phyloP scores from a whole-genome alignment of 257 asterid genomes.

The Striga asiatica region DNA sequence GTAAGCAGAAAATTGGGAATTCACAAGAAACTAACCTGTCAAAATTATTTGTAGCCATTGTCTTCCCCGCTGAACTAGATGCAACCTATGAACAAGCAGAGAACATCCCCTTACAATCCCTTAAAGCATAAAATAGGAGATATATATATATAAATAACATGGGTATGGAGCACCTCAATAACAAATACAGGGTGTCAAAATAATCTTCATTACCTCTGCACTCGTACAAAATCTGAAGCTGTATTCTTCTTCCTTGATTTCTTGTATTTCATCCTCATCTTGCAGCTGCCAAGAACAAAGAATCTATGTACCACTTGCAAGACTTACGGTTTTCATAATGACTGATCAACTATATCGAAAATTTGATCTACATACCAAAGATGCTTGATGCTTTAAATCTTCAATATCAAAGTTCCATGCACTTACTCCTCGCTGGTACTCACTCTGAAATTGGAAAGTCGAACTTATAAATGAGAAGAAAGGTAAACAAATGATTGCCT shows the following conservation, averaged over 20 bases:
- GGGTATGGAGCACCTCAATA: slow-evolving; percentile 3
- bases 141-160: neutral
- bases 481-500: no score
- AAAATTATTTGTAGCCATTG: slow-evolving; percentile 20
- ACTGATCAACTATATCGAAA: slow-evolving; percentile 1
- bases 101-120: slow-evolving; percentile 1
- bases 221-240: slow-evolving; percentile 21
- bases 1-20: slow-evolving; percentile 1
- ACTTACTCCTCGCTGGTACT: slow-evolving; percentile 97
- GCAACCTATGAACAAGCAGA: slow-evolving; percentile 28
- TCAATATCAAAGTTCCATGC: slow-evolving; percentile 97
- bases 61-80: slow-evolving; percentile 26
- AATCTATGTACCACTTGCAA: slow-evolving; percentile 12
- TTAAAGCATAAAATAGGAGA: slow-evolving; percentile 2
- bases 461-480: slow-evolving; percentile 12
- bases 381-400: slow-evolving; percentile 90
- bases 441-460: slow-evolving; percentile 52
- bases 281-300: slow-evolving; percentile 54
- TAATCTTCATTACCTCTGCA: slow-evolving; percentile 36
- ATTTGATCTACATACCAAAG: slow-evolving; percentile 49
- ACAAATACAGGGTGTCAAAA: neutral
- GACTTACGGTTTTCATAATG: neutral
- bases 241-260: slow-evolving; percentile 58
- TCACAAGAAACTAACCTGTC: slow-evolving; percentile 24
- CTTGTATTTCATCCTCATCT: slow-evolving; percentile 70